These are phyloP conservation scores for Fusarium nurragi DNA, from an alignment of 2,329 filamentous ascomycete genomes.

Conservation along the genomic window DNA sequence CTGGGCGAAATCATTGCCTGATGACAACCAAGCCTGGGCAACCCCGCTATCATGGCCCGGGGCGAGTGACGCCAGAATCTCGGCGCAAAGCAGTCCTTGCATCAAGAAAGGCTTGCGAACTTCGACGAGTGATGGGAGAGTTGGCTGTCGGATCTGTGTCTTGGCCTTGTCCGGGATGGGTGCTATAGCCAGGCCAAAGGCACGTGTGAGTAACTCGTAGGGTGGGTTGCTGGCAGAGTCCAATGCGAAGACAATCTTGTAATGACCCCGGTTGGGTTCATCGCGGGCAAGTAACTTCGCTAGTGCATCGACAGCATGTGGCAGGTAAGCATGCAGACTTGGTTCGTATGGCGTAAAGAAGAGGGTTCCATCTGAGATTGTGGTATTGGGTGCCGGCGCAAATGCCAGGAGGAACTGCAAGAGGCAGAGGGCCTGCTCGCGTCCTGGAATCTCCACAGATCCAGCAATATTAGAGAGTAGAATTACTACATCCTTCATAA, in stretches of 20 bases:
- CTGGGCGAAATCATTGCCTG: conserved; percentile 83
- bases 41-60: conserved; percentile 76
- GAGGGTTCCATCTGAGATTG: conserved; percentile 63
- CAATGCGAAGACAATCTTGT: conserved; percentile 80
- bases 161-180: conserved; percentile 76
- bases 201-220: conserved; percentile 83
- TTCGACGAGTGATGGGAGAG: conserved; percentile 75
- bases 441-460: conserved; percentile 80
- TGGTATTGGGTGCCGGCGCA: conserved; percentile 79
- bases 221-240: conserved; percentile 72
- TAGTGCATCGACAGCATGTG: conserved; percentile 86
- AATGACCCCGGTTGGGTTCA: conserved; percentile 89
- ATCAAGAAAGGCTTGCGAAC: conserved; percentile 88
- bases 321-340: conserved; percentile 83
- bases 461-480: conserved; percentile 90
- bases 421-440: conserved; percentile 87
- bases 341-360: conserved; percentile 87
- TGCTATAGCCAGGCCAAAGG: conserved; percentile 87
- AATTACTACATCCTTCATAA: conserved; percentile 95
- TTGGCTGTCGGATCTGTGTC: conserved; percentile 64
- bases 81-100: conserved; percentile 89
- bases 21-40: conserved; percentile 82
- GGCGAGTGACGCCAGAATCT: conserved; percentile 82
- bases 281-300: conserved; percentile 93
- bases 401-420: conserved; percentile 92